Conservation (phyloP, 495 filamentous ascomycete genomes). For the Hypoxylon trugodes region DNA sequence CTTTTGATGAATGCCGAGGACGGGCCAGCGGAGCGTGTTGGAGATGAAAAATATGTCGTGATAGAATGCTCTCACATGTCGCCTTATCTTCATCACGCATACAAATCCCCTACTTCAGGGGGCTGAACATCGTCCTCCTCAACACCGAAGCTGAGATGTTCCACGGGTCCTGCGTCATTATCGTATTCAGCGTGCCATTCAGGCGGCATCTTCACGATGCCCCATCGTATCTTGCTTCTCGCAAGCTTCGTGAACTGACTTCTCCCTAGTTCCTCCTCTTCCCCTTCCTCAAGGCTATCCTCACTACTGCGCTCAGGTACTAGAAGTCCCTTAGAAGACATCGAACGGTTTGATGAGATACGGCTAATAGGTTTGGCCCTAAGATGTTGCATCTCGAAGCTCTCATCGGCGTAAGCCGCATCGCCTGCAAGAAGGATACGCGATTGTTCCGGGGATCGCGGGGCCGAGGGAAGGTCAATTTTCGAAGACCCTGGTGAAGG, state of each 20-base stretch:
- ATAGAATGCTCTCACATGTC: neutral
- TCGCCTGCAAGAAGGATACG: neutral
- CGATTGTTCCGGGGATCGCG: constrained; percentile 9
- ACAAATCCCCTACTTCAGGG: constrained; percentile 9
- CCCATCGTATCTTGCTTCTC: constrained; percentile 33
- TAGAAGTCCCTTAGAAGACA: constrained; percentile 2
- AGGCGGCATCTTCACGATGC: constrained; percentile 28
- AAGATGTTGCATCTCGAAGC: constrained; percentile 16
- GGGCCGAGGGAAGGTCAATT: neutral
- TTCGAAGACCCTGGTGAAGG: neutral
- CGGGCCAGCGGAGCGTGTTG: too few species aligned
- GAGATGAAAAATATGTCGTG: neutral
- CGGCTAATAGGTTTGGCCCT: neutral
- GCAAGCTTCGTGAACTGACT: constrained; percentile 26
- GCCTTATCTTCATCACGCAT: constrained; percentile 11
- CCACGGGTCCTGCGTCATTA: constrained; percentile 7
- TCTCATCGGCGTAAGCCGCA: neutral
- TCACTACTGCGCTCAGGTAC: constrained; percentile 6
- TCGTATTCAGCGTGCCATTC: constrained; percentile 25
- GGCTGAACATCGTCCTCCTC: constrained; percentile 28
- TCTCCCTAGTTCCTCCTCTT: neutral
- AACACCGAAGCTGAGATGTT: constrained; percentile 33
- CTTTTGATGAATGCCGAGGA: too few species aligned
- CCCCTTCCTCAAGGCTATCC: neutral
- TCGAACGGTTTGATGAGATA: constrained; percentile 1